Percentiles rank a stretch among this genome's conserved stretches.
These are phyloP conservation scores for Coprinopsis marcescibilis DNA, from an alignment of 768 basidiomycete species.

Conservation along the genomic window DNA sequence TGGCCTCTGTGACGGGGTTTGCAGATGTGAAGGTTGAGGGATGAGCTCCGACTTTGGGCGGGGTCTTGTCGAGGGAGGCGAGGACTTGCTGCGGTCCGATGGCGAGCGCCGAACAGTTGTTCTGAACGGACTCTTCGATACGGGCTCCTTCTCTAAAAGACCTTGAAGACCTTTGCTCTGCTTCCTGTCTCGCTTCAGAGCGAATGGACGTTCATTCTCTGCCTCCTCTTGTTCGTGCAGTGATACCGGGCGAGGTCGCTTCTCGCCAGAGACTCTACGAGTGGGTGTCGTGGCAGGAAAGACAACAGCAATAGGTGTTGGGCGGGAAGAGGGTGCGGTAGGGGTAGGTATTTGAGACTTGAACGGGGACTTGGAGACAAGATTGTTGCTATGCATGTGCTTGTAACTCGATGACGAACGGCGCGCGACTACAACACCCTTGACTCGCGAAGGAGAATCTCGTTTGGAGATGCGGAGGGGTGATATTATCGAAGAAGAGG, in stretches of 20 bases:
- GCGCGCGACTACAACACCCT: slow-evolving; percentile 53
- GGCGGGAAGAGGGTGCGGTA: slow-evolving; percentile 31
- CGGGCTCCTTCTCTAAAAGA: slow-evolving; percentile 69
- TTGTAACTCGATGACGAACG: slow-evolving; percentile 75
- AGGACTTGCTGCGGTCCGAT: slow-evolving; percentile 24
- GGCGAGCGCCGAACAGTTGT: slow-evolving; percentile 19
- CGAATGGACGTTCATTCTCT: slow-evolving; percentile 67
- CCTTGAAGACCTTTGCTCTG: slow-evolving; percentile 73
- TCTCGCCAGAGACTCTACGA: slow-evolving; percentile 68
- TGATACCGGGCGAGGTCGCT: slow-evolving; percentile 66
- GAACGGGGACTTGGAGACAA: slow-evolving; percentile 85
- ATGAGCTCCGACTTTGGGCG: not conserved
- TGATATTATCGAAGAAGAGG: slow-evolving; percentile 39
- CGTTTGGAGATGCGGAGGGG: slow-evolving; percentile 75
- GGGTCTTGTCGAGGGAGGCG: slow-evolving; percentile 16
- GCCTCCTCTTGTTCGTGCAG: slow-evolving; percentile 63
- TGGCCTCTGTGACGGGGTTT: slow-evolving; percentile 16
- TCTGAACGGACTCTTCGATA: slow-evolving; percentile 79
- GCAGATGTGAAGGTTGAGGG: not conserved
- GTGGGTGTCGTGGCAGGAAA: slow-evolving; percentile 28
- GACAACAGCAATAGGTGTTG: slow-evolving; percentile 24
- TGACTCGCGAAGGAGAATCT: slow-evolving; percentile 39
- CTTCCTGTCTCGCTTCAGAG: slow-evolving; percentile 64
- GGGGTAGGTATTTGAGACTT: slow-evolving; percentile 58
- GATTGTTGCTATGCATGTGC: slow-evolving; percentile 69